Conservation (phyloP, 345 rosid species). For the Bruguiera gymnorhiza region DNA sequence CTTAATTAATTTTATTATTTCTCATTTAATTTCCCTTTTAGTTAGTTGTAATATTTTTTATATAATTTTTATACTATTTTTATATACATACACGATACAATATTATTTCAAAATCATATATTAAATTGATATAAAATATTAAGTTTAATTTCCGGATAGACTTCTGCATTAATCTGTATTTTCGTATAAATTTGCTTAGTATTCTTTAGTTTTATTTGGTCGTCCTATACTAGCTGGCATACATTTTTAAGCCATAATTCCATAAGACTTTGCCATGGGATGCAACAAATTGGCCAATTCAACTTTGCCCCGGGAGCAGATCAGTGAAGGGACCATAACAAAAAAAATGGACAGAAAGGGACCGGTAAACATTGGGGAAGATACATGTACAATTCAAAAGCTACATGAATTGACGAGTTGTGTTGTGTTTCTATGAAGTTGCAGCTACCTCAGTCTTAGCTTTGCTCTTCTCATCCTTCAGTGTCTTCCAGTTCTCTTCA, state of each 20-base stretch:
- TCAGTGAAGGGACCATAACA: neutral
- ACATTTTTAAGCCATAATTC: neutral
- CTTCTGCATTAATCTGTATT: too few relatives aligned
- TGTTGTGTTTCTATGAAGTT: conserved; percentile 14
- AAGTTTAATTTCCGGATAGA: too few relatives aligned
- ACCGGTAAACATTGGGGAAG: neutral
- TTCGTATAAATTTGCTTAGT: too few relatives aligned
- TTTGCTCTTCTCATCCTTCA: conserved; percentile 57
- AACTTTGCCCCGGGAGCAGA: neutral
- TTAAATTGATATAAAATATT: too few relatives aligned
- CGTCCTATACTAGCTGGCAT: too few relatives aligned
- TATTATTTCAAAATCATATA: too few relatives aligned
- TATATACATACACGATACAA: too few relatives aligned
- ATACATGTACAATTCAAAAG: conserved; percentile 6
- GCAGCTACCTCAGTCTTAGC: conserved; percentile 56
- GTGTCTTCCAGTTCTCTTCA: conserved; percentile 64
- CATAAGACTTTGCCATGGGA: neutral
- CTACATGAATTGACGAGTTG: neutral
- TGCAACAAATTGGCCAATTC: neutral
- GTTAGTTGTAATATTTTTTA: too few relatives aligned
- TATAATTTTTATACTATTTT: too few relatives aligned
- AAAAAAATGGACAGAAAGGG: neutral
- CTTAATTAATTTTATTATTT: too few relatives aligned
- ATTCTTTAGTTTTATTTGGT: too few relatives aligned
- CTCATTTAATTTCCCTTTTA: too few relatives aligned